Evolutionary conservation across 345 rosid species (phyloP), one percentile per base, ranked within the genome.

Genomic region (Microthlaspi erraticum): DNA sequence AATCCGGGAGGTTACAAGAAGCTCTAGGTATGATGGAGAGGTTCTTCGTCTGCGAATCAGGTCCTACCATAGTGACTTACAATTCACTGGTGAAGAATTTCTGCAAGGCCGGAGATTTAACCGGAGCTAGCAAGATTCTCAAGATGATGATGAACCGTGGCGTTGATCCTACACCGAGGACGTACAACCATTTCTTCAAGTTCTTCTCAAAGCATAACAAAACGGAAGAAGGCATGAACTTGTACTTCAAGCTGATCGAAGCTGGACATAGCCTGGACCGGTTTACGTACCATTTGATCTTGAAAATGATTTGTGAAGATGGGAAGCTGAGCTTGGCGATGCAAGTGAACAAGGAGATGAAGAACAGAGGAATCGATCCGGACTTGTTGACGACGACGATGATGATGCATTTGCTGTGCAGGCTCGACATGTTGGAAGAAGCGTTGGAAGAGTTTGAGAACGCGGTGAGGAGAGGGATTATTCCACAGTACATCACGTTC

Each of bases 311-410:
- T 32, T 91, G 96, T 10, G 89, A 91, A 75, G 87, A 81, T 53
- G 93, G 86, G 80, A 86, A 83, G 74, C 72, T 85, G 70, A 86
- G 86, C 36, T 75, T 91, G 76, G 96, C 87, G 31, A 48, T 83
- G 79, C 89, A 82, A 71, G 80, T 91, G 48, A 81, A 86, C 82
- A 86, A 84, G 64, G 97, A 89, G 84, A 94, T 91, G 93, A 83
- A 76, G 74, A 63, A 53, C 12, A 82, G 83, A 74, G 96, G 96
- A 57, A 82, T 75, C 13, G 91, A 91, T 67, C 78, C 81, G 51
- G 97, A 93, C 81, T 76, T 91, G 19, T 81, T 81, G 14, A 77
- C 88, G 13, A 72, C 84, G 71, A 89, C 91, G 43, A 85, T 89
- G 91, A 42, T 89, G 77, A 81, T 84, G 57, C 90, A 84, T 83